Evolutionary conservation across 148 eudicot genomes (phyloP).

Genomic region (Chenopodium formosanum): DNA sequence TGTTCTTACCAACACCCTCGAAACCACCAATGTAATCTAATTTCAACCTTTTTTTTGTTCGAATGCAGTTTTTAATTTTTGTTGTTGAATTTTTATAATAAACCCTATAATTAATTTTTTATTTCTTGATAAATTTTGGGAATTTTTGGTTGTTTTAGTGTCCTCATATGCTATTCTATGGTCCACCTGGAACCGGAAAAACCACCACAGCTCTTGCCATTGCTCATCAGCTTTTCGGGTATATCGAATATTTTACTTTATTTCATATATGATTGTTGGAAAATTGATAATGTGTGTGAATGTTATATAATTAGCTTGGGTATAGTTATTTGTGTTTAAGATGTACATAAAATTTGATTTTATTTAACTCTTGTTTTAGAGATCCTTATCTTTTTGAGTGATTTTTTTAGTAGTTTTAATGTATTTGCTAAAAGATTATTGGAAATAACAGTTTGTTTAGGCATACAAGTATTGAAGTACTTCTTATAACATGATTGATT

Average conservation of each 20-base stretch:
- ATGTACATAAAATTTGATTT: too few species aligned
- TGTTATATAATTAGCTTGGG: too few species aligned
- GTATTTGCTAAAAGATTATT: too few species aligned
- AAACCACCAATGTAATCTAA: slow-evolving; percentile 64
- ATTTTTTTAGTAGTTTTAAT: too few species aligned
- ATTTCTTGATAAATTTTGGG: background rate
- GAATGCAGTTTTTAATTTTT: background rate
- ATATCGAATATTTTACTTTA: background rate
- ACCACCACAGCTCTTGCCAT: slow-evolving; percentile 78
- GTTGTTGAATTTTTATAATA: background rate
- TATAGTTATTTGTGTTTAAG: too few species aligned
- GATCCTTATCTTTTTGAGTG: too few species aligned
- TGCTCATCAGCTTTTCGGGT: slow-evolving; percentile 95
- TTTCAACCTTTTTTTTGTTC: background rate
- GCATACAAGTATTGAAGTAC: too few species aligned
- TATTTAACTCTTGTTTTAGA: too few species aligned
- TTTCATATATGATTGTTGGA: background rate
- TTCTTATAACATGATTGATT: too few species aligned
- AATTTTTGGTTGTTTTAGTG: slow-evolving; percentile 38
- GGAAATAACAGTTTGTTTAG: too few species aligned
- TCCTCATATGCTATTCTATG: slow-evolving; percentile 95
- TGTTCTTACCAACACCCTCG: slow-evolving; percentile 89
- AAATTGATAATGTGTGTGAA: background rate
- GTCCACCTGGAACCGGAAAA: slow-evolving; percentile 96
- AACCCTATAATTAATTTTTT: slow-evolving; percentile 19